phyloP scores from a whole-genome alignment of 2,329 filamentous ascomycete genomes.

The Fusarium sarcochroum region DNA sequence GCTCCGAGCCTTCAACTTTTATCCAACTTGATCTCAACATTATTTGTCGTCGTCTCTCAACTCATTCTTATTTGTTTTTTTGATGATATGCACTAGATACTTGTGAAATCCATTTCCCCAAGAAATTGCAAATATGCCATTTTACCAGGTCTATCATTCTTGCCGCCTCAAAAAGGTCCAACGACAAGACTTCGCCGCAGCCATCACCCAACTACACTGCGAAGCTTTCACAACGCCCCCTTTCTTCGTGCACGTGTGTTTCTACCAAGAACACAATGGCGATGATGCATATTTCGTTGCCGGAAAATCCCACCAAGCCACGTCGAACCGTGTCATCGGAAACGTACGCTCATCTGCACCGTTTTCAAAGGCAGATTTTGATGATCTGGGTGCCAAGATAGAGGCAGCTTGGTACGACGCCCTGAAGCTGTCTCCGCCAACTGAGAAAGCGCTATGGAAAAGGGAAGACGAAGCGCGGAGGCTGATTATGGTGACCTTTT shows the following conservation, averaged over 20 bases:
- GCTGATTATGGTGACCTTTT: slow-evolving; percentile 31
- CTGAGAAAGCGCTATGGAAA: slow-evolving; percentile 6
- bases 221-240: slow-evolving; percentile 28
- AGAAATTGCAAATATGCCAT: slow-evolving; percentile 23
- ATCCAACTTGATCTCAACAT: too few relatives aligned
- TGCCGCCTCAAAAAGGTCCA: slow-evolving; percentile 17
- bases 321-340: slow-evolving; percentile 35
- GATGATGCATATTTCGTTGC: slow-evolving; percentile 31
- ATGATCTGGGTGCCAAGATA: slow-evolving; percentile 24
- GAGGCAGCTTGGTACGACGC: slow-evolving; percentile 29
- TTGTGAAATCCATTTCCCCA: neutral
- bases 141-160: slow-evolving; percentile 40
- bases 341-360: slow-evolving; percentile 30
- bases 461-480: slow-evolving; percentile 12
- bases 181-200: slow-evolving; percentile 16
- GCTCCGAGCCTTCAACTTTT: too few relatives aligned
- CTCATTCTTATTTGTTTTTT: too few relatives aligned
- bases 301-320: slow-evolving; percentile 8
- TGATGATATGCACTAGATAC: too few relatives aligned
- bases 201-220: slow-evolving; percentile 36
- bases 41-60: too few relatives aligned
- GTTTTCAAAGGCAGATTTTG: slow-evolving; percentile 26
- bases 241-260: slow-evolving; percentile 40
- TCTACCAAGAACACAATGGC: slow-evolving; percentile 8
- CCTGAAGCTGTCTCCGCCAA: neutral